phyloP scores from a whole-genome alignment of 2,329 filamentous ascomycete species.

The Teratosphaeria destructans region DNA sequence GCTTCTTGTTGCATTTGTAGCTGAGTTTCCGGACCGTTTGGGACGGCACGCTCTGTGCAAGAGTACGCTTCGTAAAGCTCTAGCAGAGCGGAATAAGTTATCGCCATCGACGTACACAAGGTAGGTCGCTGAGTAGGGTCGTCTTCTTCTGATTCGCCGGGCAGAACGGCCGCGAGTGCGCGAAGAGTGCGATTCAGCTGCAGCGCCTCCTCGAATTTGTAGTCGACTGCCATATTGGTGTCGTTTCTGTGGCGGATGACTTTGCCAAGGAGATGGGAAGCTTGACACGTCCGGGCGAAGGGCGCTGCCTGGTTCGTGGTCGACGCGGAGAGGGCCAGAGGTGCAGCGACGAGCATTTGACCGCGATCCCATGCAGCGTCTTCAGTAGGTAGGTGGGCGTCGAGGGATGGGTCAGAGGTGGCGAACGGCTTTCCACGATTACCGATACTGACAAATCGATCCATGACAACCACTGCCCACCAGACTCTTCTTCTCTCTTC shows the following conservation, averaged over 20 bases:
- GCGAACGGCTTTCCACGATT: conserved; percentile 18
- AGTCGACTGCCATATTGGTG: conserved; percentile 16
- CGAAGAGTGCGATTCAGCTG: conserved; percentile 22
- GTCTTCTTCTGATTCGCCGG: conserved; percentile 15
- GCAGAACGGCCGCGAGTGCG: conserved; percentile 8
- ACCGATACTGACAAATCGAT: conserved; percentile 28
- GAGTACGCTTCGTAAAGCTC: too few species aligned
- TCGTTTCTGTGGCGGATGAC: conserved; percentile 25
- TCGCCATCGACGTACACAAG: conserved; percentile 23
- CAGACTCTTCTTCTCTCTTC: conserved; percentile 39
- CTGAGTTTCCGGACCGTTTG: conserved; percentile 3
- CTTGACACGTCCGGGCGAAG: conserved; percentile 27
- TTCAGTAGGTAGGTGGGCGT: conserved; percentile 25
- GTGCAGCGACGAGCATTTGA: conserved; percentile 17
- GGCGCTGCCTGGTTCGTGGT: conserved; percentile 16
- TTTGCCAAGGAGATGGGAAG: conserved; percentile 25
- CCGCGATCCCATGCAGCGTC: conserved; percentile 32
- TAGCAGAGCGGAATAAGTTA: conserved; percentile 21
- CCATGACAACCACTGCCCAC: conserved; percentile 41
- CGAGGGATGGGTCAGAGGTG: conserved; percentile 13
- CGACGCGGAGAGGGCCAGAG: conserved; percentile 15
- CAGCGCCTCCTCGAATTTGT: conserved; percentile 24
- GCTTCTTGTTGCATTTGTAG: conserved; percentile 26
- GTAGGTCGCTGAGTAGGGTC: conserved; percentile 7
- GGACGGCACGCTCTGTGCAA: too few species aligned